Percentiles rank a stretch among this genome's conserved stretches.
phyloP scores from a whole-genome alignment of 345 rosid genomes.

The Hypericum perforatum region DNA sequence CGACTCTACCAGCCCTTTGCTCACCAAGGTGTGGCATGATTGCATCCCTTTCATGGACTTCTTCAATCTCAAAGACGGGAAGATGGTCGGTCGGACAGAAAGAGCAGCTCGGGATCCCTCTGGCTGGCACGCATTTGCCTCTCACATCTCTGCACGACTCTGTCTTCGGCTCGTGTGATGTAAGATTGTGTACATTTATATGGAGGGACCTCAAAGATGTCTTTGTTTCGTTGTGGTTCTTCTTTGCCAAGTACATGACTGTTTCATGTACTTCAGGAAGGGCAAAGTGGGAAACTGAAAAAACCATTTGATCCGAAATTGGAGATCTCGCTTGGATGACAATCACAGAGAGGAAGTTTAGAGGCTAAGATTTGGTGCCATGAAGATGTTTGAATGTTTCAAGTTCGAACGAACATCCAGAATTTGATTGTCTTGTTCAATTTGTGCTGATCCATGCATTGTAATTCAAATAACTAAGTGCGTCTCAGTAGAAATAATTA shows the following conservation, averaged over 20 bases:
- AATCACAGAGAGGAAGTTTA: too few relatives aligned
- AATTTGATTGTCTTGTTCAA: too few relatives aligned
- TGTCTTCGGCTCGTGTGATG: not conserved
- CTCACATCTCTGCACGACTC: not conserved
- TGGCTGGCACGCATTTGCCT: not conserved
- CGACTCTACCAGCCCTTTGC: not conserved
- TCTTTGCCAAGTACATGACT: too few relatives aligned
- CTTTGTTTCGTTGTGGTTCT: not conserved
- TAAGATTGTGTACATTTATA: not conserved
- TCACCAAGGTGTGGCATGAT: not conserved
- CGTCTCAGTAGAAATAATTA: too few relatives aligned
- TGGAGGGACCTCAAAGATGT: slow-evolving; percentile 1
- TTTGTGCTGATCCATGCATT: too few relatives aligned
- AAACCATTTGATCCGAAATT: not conserved
- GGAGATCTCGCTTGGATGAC: too few relatives aligned
- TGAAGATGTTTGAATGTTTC: too few relatives aligned
- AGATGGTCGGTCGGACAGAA: not conserved
- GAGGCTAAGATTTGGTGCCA: too few relatives aligned
- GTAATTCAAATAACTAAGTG: too few relatives aligned
- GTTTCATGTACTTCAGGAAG: not conserved
- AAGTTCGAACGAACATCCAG: too few relatives aligned
- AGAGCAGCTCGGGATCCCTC: not conserved
- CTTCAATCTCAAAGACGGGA: not conserved
- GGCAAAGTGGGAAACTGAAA: not conserved
- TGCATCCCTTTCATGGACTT: not conserved